phyloP scores from a whole-genome alignment of 1,139 yeast genomes.

The Scheffersomyces stambukii region DNA sequence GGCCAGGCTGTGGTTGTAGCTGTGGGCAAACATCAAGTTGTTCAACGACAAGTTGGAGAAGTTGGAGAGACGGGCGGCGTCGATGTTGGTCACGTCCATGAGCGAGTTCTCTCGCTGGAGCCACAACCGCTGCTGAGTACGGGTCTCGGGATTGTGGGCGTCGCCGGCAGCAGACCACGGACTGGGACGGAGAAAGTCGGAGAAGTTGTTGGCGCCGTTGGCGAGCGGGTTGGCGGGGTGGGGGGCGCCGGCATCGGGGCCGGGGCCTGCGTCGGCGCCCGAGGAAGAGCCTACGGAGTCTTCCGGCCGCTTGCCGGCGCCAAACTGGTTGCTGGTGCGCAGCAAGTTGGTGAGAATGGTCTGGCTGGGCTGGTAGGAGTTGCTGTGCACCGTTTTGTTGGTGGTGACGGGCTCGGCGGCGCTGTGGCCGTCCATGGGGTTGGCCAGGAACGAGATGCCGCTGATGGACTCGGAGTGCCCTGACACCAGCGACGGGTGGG shows the following conservation, averaged over 20 bases:
- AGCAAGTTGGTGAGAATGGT: conserved; percentile 43
- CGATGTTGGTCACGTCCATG: conserved; percentile 48
- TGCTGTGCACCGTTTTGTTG: conserved; percentile 29
- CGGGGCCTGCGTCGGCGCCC: conserved; percentile 9
- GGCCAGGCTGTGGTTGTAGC: conserved; percentile 21
- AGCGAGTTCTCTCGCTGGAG: conserved; percentile 72
- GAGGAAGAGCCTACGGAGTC: no score
- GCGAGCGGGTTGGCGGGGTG: conserved; percentile 10
- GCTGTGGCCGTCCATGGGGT: conserved; percentile 16
- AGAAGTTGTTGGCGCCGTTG: conserved; percentile 28
- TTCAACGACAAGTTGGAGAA: conserved; percentile 42
- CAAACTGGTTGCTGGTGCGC: conserved; percentile 35
- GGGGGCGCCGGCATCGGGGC: conserved; percentile 3
- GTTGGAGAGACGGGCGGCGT: conserved; percentile 29
- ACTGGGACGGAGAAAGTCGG: conserved; percentile 25
- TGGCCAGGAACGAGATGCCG: conserved; percentile 38
- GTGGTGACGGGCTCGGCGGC: conserved; percentile 35
- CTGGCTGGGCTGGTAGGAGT: conserved; percentile 43
- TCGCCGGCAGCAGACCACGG: conserved; percentile 10
- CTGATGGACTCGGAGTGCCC: conserved; percentile 20
- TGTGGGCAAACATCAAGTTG: conserved; percentile 45
- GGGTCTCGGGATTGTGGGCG: conserved; percentile 32
- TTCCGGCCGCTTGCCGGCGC: conserved; percentile 21
- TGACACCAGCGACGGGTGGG: no score
- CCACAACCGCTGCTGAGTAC: conserved; percentile 84